Conservation (phyloP, 2,329 filamentous ascomycete species). For the Penicillium sp. region DNA sequence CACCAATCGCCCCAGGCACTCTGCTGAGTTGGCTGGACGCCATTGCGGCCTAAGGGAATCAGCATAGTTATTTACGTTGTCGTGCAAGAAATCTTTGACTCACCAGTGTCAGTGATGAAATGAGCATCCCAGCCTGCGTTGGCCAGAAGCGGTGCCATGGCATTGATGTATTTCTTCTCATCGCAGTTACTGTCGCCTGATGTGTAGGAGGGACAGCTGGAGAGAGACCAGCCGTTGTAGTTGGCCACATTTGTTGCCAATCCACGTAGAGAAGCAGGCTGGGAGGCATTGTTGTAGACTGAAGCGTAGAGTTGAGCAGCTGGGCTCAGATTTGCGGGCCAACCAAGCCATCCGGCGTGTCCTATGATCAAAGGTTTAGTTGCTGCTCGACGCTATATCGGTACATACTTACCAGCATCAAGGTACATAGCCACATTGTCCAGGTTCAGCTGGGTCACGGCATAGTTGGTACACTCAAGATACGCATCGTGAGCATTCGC, state of each 20-base stretch:
- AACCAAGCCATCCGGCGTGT: slow-evolving; percentile 65
- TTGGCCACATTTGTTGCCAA: slow-evolving; percentile 63
- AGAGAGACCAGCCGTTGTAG: slow-evolving; percentile 60
- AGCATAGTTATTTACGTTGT: not conserved
- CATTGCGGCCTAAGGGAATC: slow-evolving; percentile 57
- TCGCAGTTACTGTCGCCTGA: slow-evolving; percentile 56
- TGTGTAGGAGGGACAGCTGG: slow-evolving; percentile 51
- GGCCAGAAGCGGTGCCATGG: slow-evolving; percentile 54
- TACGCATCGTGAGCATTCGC: slow-evolving; percentile 59
- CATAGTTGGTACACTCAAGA: slow-evolving; percentile 60
- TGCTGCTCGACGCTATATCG: not conserved
- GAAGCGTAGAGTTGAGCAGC: slow-evolving; percentile 54
- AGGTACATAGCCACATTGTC: slow-evolving; percentile 67
- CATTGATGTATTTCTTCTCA: slow-evolving; percentile 58
- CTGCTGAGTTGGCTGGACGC: slow-evolving; percentile 63
- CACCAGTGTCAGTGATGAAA: slow-evolving; percentile 60
- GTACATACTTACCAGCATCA: slow-evolving; percentile 54
- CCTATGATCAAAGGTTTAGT: slow-evolving; percentile 19
- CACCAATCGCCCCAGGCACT: slow-evolving; percentile 69
- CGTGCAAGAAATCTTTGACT: slow-evolving; percentile 11
- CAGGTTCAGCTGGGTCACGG: slow-evolving; percentile 60
- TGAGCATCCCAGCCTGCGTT: slow-evolving; percentile 56
- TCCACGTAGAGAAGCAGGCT: slow-evolving; percentile 55
- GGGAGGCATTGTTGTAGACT: slow-evolving; percentile 53
- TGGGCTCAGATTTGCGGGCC: slow-evolving; percentile 40